Evolutionary conservation across 768 basidiomycete species (phyloP), one percentile per base, ranked within the genome.

Genomic region (Psilocybe tampanensis): DNA sequence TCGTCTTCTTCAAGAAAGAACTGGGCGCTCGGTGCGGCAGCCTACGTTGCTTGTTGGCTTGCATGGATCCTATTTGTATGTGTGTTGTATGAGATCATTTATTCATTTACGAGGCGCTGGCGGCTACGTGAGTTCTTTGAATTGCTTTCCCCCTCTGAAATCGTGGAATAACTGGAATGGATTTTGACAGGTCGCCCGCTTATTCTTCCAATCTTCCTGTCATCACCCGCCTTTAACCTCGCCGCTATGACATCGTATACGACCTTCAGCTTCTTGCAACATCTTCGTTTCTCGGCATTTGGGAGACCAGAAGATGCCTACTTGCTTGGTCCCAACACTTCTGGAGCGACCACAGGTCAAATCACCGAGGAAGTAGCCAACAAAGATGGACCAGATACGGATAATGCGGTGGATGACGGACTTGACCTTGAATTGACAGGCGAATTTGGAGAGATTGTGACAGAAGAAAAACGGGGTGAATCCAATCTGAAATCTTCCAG

Each of bases 21-120:
- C 69, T 95, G 94, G 94, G 82, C 87, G 2, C 79, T 95, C 8
- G 94, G 82, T 18, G 83, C 87, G 15, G 86, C 91, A 12, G 92
- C 92, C 13, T 95, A 95, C 74, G 78, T 90, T 42, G 86, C 88
- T 8, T 92, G 88, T 68, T 94, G 90, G 88, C 69, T 82, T 45
- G 80, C 83, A 45, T 94, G 90, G 83, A 79, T 92, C 24, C 68
- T 89, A 54, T 79, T 83, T 22, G 84, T 95, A 19, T 85, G 88
- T 68, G 65, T 94, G 61, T 70, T 92, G 33, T 95, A 94, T 73
- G 89, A 92, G 60, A 68, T 90, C 52, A 74, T 90, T 34, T 92
- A 88, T 68, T 89, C 87, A 29, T 92, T 91, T 66, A 75, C 78
- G 47, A 79, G 90, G 58, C 76, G 88, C 55, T 92, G 90, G 90